Base-by-base conservation (phyloP, 768 basidiomycete genomes). In the Phlebiopsis gigantea region DNA sequence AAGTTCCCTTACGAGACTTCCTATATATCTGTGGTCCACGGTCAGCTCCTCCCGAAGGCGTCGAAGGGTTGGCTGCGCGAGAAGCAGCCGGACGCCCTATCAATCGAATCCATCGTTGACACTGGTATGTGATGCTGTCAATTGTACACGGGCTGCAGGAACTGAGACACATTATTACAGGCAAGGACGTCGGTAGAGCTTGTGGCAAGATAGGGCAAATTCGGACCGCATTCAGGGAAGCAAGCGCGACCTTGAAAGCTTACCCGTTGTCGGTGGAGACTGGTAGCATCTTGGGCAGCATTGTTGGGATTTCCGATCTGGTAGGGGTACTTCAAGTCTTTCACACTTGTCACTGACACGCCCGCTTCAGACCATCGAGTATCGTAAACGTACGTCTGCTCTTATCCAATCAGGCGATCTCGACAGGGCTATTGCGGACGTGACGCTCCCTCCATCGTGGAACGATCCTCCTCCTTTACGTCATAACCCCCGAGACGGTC, bases 31-130 rank as follows among this genome's bases (percentile, higher is more conserved):
- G 67, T 51, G n/a, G 31, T 51, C 24, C 29, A 25, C 31, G 4
- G 17, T 15, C 19, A 66, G 54, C 55, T 76, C 8, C 59, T 74
- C 1, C 63, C 71, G n/a, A 78, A 75, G 57, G 67, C 66, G 30
- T 59, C 60, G 9, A 69, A 71, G 39, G 62, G 65, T 0, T 76
- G 71, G 73, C 66, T 59, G 30, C 68, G 67, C 34, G 50, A 51
- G n/a, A 53, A 61, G 14, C 46, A 58, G 6, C 68, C 66, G 2
- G 64, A 70, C 14, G 63, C 61, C 22, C 60, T 79, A 30, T 72
- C 64, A 1, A 71, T 80, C 7, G 72, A 77, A 51, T 79, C 78
- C 59, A 68, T 77, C n/a, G 53, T 76, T 30, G 64, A 75, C 55
- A 68, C 73, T 17, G 72, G 79, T 76, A 54, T 12, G 72, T 63